phyloP scores from a whole-genome alignment of 2,329 filamentous ascomycete species.

The Zymoseptoria tritici region DNA sequence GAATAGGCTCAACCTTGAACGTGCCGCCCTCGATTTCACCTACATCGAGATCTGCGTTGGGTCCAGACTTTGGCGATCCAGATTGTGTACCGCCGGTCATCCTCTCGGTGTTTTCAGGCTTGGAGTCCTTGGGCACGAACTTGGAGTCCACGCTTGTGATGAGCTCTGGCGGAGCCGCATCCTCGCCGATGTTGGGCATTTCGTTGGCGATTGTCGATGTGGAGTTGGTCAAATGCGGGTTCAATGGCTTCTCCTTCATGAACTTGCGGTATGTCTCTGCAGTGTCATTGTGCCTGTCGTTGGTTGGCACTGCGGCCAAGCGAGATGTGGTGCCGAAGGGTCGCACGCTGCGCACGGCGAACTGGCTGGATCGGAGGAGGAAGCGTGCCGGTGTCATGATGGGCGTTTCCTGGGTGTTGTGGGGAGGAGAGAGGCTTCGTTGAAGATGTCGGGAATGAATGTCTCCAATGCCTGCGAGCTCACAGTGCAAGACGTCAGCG shows the following conservation, averaged over 20 bases:
- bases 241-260: constrained; percentile 51
- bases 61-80: constrained; percentile 37
- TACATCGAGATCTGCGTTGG: constrained; percentile 63
- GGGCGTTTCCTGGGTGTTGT: background rate
- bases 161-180: constrained; percentile 53
- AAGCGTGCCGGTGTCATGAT: constrained; percentile 43
- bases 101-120: constrained; percentile 55
- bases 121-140: constrained; percentile 52
- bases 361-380: constrained; percentile 39
- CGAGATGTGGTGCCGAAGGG: constrained; percentile 34
- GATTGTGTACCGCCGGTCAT: constrained; percentile 59
- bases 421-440: background rate
- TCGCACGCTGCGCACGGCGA: constrained; percentile 31
- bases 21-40: constrained; percentile 80
- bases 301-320: constrained; percentile 32
- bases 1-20: constrained; percentile 86
- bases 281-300: constrained; percentile 47
- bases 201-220: constrained; percentile 57
- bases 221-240: constrained; percentile 57
- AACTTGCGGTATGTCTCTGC: constrained; percentile 48
- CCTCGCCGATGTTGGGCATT: constrained; percentile 52
- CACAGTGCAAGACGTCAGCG: too few relatives aligned
- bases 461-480: too few relatives aligned
- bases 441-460: background rate
- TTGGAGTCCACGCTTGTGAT: constrained; percentile 49